Conservation (phyloP, 169 alveolate genomes). For the Plasmodium coatneyi region DNA sequence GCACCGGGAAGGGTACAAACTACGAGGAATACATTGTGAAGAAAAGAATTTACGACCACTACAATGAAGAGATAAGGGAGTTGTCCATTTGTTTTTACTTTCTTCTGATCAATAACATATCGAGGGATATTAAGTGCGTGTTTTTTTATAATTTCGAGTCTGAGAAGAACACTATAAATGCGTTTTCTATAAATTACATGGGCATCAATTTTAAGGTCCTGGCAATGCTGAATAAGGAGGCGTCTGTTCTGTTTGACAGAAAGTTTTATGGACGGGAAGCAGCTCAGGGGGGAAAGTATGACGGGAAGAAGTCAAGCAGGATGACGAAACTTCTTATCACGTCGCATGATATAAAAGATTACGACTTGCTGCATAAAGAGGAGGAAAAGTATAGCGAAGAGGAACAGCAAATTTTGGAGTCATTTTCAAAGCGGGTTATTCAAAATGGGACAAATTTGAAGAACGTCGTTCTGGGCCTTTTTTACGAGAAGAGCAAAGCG, state of each 20-base stretch:
- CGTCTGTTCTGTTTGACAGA: conserved; percentile 21
- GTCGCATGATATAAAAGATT: conserved; percentile 32
- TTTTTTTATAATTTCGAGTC: conserved; percentile 48
- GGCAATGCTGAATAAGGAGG: conserved; percentile 21
- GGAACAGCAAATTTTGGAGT: conserved; percentile 4
- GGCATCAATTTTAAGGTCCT: conserved; percentile 32
- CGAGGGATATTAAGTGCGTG: conserved; percentile 64
- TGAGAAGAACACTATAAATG: conserved; percentile 66
- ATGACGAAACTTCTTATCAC: background rate
- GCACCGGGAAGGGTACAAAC: conserved; percentile 52
- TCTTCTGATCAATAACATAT: conserved; percentile 55
- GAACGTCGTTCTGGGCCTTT: conserved; percentile 25
- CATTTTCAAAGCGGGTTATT: background rate
- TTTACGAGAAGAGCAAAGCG: conserved; percentile 16
- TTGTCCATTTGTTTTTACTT: conserved; percentile 47
- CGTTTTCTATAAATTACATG: conserved; percentile 60
- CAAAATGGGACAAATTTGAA: conserved; percentile 6
- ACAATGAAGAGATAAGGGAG: conserved; percentile 72
- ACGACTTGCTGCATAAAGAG: conserved; percentile 39
- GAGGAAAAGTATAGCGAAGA: conserved; percentile 17
- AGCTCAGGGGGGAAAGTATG: background rate
- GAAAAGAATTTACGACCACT: conserved; percentile 49
- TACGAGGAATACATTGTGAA: conserved; percentile 77
- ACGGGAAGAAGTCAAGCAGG: background rate
- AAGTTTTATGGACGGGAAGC: background rate